phyloP scores from a whole-genome alignment of 139 green algal species.

The Picochlorum sp. region DNA sequence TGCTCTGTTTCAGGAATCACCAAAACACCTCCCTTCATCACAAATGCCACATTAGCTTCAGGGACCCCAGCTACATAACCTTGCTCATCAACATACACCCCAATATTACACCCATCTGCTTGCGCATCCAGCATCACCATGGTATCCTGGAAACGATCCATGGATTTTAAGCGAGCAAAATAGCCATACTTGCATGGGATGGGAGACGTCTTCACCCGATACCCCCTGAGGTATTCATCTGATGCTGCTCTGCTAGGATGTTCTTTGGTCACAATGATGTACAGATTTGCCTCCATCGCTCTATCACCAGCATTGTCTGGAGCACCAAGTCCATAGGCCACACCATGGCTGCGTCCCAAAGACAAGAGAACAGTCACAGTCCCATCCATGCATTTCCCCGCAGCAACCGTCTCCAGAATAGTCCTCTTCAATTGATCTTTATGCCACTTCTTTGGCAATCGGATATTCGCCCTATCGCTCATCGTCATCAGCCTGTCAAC shows the following conservation, averaged over 20 bases:
- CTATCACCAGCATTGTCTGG: slow-evolving; percentile 3
- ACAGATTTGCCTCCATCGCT: slow-evolving; percentile 38
- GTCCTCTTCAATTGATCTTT: slow-evolving; percentile 44
- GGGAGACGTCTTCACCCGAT: slow-evolving; percentile 36
- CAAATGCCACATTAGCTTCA: slow-evolving; percentile 57
- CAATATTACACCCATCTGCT: slow-evolving; percentile 44
- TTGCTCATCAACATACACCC: slow-evolving; percentile 62
- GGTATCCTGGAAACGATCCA: slow-evolving; percentile 55
- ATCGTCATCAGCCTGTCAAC: slow-evolving; percentile 43
- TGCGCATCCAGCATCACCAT: slow-evolving; percentile 46
- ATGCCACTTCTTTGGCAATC: slow-evolving; percentile 23
- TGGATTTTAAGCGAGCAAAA: slow-evolving; percentile 51
- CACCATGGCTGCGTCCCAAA: slow-evolving; percentile 31
- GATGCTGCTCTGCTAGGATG: slow-evolving; percentile 14
- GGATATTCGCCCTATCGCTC: slow-evolving; percentile 43
- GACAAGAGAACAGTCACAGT: slow-evolving; percentile 59
- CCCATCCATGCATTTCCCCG: slow-evolving; percentile 51
- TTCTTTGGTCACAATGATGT: slow-evolving; percentile 46
- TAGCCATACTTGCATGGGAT: slow-evolving; percentile 36
- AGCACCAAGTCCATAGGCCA: too few species aligned
- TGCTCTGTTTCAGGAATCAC: slow-evolving; percentile 39
- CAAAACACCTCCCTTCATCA: slow-evolving; percentile 49
- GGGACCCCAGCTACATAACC: slow-evolving; percentile 55
- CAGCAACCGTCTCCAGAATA: slow-evolving; percentile 72
- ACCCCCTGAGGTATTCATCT: slow-evolving; percentile 31